These are phyloP conservation scores for Xylariaceae sp. DNA, from an alignment of 2,329 filamentous ascomycete genomes.

Conservation along the genomic window DNA sequence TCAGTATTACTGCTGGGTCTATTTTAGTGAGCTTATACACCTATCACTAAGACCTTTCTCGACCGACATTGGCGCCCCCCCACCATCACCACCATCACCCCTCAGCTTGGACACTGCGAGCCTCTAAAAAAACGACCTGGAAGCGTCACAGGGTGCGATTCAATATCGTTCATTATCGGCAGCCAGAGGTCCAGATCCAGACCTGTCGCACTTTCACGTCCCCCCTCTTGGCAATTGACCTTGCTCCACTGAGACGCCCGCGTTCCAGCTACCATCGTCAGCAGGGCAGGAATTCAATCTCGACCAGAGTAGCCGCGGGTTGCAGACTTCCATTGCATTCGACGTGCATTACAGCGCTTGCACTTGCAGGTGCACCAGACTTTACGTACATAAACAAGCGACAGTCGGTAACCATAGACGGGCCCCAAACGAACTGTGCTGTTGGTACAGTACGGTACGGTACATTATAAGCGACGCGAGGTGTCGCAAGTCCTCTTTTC, in stretches of 20 bases:
- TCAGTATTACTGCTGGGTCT: too few species aligned
- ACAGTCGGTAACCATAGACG: constrained; percentile 4
- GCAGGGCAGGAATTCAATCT: constrained; percentile 19
- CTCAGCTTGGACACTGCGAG: constrained; percentile 10
- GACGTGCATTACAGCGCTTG: constrained; percentile 16
- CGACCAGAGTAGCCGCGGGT: constrained; percentile 5
- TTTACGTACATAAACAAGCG: not conserved
- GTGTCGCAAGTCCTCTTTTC: constrained; percentile 3
- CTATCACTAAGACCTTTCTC: not conserved
- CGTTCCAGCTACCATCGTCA: constrained; percentile 7
- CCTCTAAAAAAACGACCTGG: not conserved
- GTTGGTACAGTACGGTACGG: too few species aligned
- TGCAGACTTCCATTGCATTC: constrained; percentile 20
- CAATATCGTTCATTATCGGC: constrained; percentile 4
- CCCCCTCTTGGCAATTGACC: constrained; percentile 3
- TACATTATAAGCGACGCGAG: not conserved
- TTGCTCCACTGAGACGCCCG: constrained; percentile 13
- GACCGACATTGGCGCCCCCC: not conserved
- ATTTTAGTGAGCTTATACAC: not conserved
- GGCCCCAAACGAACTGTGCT: too few species aligned
- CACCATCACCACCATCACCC: not conserved
- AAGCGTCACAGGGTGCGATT: constrained; percentile 15
- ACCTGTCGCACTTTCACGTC: constrained; percentile 2
- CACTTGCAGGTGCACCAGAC: constrained; percentile 12
- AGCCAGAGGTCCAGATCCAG: constrained; percentile 18